Percentiles rank a stretch among this genome's conserved stretches.
phyloP scores from a whole-genome alignment of 805 yeast species.

The Schwanniomyces sp. region DNA sequence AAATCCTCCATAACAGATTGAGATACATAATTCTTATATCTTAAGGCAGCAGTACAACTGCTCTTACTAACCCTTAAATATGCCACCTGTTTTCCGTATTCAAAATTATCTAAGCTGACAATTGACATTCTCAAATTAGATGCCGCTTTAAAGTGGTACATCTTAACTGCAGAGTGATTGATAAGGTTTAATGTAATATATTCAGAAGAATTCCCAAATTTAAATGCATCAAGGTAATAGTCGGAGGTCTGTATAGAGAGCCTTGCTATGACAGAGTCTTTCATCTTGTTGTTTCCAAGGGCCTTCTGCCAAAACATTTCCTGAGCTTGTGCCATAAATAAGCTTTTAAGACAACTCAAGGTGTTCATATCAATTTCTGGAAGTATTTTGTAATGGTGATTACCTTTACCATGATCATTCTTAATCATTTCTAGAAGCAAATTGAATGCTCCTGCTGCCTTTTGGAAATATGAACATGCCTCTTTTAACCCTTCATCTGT shows the following conservation, averaged over 20 bases:
- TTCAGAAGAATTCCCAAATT: constrained; percentile 42
- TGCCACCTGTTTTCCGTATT: constrained; percentile 74
- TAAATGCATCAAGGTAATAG: constrained; percentile 50
- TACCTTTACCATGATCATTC: neutral
- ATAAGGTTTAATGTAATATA: constrained; percentile 61
- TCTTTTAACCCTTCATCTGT: constrained; percentile 57
- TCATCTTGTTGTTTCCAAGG: constrained; percentile 39
- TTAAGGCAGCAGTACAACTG: constrained; percentile 36
- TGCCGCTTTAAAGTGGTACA: constrained; percentile 67
- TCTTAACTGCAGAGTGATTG: constrained; percentile 58
- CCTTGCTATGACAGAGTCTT: constrained; percentile 61
- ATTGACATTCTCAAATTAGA: constrained; percentile 64
- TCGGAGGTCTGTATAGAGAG: constrained; percentile 63
- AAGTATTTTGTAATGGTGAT: constrained; percentile 7
- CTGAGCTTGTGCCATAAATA: constrained; percentile 84
- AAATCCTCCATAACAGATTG: constrained; percentile 51
- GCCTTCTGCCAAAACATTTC: constrained; percentile 85
- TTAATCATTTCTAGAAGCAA: constrained; percentile 1
- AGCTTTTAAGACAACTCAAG: constrained; percentile 45
- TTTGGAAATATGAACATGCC: constrained; percentile 65
- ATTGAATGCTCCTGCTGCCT: constrained; percentile 67
- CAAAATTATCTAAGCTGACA: constrained; percentile 43
- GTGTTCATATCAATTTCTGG: constrained; percentile 55
- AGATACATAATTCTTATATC: constrained; percentile 42
- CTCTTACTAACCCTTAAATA: constrained; percentile 46